Percentiles rank a stretch among this genome's conserved stretches.
Evolutionary conservation across 2,329 filamentous ascomycete species (phyloP).

Genomic region (Neophaeococcomyces aloes): DNA sequence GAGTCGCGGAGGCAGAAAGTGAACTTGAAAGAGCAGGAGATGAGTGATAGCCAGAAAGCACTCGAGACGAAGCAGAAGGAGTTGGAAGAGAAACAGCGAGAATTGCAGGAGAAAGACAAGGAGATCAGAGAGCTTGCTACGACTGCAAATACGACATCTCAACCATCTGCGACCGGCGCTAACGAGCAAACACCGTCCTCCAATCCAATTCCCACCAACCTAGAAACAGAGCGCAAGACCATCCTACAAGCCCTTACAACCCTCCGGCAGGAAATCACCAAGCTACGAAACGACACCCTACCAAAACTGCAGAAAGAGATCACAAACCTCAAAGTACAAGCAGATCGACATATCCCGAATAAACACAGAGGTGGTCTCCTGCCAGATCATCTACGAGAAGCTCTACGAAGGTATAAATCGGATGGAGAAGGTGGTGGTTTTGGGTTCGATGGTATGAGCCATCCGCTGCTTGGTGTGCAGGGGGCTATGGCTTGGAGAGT

Average conservation of each 20-base stretch:
- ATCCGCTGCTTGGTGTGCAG: constrained; percentile 34
- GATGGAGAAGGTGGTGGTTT: constrained; percentile 39
- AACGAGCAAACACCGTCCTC: constrained; percentile 9
- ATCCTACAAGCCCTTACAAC: constrained; percentile 11
- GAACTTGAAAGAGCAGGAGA: constrained; percentile 27
- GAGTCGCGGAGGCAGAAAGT: constrained; percentile 24
- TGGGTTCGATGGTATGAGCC: constrained; percentile 38
- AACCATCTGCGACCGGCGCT: constrained; percentile 9
- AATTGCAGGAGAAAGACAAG: neutral
- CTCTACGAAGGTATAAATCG: constrained; percentile 38
- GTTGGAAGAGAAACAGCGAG: neutral
- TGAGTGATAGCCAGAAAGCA: constrained; percentile 28
- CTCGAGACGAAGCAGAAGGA: constrained; percentile 2
- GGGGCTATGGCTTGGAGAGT: constrained; percentile 34
- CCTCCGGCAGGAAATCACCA: constrained; percentile 18
- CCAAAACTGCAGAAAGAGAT: constrained; percentile 17
- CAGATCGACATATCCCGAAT: constrained; percentile 28
- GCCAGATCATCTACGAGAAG: constrained; percentile 41
- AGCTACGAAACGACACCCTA: constrained; percentile 5
- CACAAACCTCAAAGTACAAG: constrained; percentile 23
- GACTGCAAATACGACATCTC: too few species aligned
- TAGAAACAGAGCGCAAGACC: constrained; percentile 6
- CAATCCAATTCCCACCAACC: constrained; percentile 2
- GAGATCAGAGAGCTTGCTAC: neutral
- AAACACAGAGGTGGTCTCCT: constrained; percentile 39